Evolutionary conservation across 768 basidiomycete genomes (phyloP).

Genomic region (Suillus subaureus): DNA sequence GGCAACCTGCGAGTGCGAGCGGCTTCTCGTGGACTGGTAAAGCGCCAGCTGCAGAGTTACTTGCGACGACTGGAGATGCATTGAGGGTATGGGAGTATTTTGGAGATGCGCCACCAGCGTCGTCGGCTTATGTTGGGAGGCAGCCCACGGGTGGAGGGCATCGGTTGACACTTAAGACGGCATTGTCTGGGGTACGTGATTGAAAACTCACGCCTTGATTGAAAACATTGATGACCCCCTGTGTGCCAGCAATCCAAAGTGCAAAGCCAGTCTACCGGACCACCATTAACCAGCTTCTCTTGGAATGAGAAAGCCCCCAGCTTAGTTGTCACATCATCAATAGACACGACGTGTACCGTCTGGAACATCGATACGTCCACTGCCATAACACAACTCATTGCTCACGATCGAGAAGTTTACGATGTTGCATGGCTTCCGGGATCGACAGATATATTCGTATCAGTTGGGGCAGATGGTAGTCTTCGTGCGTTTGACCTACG

Average conservation of each 20-base stretch:
- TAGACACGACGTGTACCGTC: slow-evolving; percentile 98
- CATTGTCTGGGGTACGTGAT: slow-evolving; percentile 74
- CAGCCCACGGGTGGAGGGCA: slow-evolving; percentile 59
- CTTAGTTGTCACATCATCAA: slow-evolving; percentile 94
- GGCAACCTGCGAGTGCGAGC: slow-evolving; percentile 80
- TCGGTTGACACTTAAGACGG: slow-evolving; percentile 71
- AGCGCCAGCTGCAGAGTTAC: slow-evolving; percentile 67
- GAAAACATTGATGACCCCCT: slow-evolving; percentile 10
- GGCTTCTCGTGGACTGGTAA: slow-evolving; percentile 72
- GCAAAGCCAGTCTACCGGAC: slow-evolving; percentile 78
- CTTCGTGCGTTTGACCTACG: slow-evolving; percentile 96
- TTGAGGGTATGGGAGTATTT: slow-evolving; percentile 90
- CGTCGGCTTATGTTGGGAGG: slow-evolving; percentile 73
- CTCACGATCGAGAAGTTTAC: slow-evolving; percentile 95
- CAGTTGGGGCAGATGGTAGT: slow-evolving; percentile 96
- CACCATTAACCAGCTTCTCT: slow-evolving; percentile 94
- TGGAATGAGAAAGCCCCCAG: slow-evolving; percentile 95
- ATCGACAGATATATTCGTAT: slow-evolving; percentile 96
- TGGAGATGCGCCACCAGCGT: slow-evolving; percentile 58
- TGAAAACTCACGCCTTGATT: slow-evolving; percentile 8
- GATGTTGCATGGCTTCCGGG: slow-evolving; percentile 98
- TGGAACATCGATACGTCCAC: slow-evolving; percentile 97
- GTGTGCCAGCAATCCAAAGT: slow-evolving; percentile 79
- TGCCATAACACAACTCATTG: slow-evolving; percentile 96
- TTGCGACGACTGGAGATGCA: slow-evolving; percentile 95